A percentile compares a stretch with the other conserved stretches of the same genome.
These are phyloP conservation scores for Globisporangium irregulare DNA, from an alignment of 352 stramenopile genomes.

Conservation along the genomic window DNA sequence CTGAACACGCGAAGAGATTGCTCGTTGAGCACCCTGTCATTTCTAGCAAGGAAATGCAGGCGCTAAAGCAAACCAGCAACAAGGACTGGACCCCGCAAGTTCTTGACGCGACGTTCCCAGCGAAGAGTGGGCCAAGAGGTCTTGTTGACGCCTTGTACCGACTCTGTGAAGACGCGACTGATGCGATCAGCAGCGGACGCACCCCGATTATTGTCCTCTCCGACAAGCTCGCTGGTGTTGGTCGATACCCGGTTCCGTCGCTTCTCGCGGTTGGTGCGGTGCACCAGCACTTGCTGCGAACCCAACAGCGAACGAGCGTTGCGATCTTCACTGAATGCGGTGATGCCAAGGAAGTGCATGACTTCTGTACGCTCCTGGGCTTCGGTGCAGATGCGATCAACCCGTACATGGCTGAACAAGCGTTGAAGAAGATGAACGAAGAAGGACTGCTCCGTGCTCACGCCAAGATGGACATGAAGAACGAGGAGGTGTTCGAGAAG, in stretches of 20 bases:
- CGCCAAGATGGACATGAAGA: constrained; percentile 47
- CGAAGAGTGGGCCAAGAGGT: constrained; percentile 51
- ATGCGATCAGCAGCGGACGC: constrained; percentile 84
- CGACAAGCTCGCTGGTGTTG: constrained; percentile 86
- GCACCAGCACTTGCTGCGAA: constrained; percentile 95
- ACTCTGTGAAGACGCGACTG: constrained; percentile 92
- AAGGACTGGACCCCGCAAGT: constrained; percentile 54
- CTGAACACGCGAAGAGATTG: constrained; percentile 74
- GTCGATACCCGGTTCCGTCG: constrained; percentile 92
- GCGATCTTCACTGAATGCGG: constrained; percentile 93
- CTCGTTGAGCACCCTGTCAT: constrained; percentile 95
- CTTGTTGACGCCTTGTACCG: constrained; percentile 86
- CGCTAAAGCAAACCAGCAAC: constrained; percentile 81
- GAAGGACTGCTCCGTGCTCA: constrained; percentile 85
- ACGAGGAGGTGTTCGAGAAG: constrained; percentile 62
- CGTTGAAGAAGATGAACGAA: constrained; percentile 94
- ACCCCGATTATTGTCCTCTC: constrained; percentile 89
- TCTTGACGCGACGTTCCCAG: constrained; percentile 65
- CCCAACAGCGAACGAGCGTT: constrained; percentile 86
- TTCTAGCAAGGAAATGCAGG: constrained; percentile 91
- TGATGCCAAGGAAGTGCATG: constrained; percentile 96
- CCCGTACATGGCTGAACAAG: constrained; percentile 95
- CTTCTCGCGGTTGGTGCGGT: constrained; percentile 94
- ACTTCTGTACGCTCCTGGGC: constrained; percentile 92
- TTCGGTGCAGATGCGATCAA: constrained; percentile 95